phyloP scores from a whole-genome alignment of 345 rosid genomes.

The Euclidium syriacum region DNA sequence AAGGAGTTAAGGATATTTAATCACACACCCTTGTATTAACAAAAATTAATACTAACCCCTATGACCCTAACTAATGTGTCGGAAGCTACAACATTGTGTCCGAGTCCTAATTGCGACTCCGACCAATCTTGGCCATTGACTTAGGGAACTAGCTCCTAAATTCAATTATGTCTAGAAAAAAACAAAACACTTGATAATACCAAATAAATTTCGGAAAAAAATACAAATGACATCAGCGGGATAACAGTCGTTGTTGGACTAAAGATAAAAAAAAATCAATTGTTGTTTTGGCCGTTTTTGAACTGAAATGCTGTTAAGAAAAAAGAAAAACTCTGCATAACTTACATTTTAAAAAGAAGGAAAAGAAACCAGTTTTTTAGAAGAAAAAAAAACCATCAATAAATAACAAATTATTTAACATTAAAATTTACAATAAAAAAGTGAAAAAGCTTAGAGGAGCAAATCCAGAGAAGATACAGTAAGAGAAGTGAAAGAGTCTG shows the following conservation, averaged over 20 bases:
- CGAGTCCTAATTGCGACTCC: neutral
- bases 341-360: no score
- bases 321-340: neutral
- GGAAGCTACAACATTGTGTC: neutral
- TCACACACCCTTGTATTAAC: neutral
- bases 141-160: neutral
- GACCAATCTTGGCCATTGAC: neutral
- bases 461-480: neutral
- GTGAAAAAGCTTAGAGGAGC: constrained; percentile 12
- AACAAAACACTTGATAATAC: neutral
- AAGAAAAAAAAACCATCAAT: no score
- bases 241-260: no score
- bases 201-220: neutral
- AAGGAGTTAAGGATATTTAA: neutral
- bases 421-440: neutral
- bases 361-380: no score
- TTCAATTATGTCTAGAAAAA: neutral
- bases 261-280: neutral
- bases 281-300: neutral
- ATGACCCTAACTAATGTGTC: neutral
- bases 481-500: neutral
- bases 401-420: no score
- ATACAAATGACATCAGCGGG: no score
- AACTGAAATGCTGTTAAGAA: neutral
- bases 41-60: neutral